Evolutionary conservation across 768 basidiomycete genomes (phyloP).

Genomic region (Podaxis sp.): DNA sequence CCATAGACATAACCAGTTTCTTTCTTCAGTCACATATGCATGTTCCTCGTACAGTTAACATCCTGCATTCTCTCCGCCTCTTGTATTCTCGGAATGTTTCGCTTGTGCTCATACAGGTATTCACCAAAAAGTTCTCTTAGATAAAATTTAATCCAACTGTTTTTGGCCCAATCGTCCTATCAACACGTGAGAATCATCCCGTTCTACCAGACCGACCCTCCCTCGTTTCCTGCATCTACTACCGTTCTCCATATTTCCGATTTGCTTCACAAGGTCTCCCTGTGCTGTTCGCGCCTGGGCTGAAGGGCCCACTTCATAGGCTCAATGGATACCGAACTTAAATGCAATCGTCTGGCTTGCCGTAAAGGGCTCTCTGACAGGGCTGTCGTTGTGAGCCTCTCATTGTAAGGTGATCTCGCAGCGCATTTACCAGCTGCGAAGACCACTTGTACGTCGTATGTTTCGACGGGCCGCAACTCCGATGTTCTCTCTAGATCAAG

Average conservation of each 20-base stretch:
- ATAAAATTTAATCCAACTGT: neutral
- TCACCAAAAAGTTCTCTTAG: neutral
- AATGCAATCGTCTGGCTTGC: conserved; percentile 79
- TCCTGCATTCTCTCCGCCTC: conserved; percentile 13
- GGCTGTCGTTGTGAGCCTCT: conserved; percentile 74
- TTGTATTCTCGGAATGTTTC: conserved; percentile 13
- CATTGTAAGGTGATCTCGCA: conserved; percentile 1
- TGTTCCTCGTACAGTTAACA: neutral
- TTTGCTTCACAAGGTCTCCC: neutral
- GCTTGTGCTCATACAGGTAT: neutral
- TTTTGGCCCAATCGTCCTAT: neutral
- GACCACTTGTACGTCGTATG: conserved; percentile 28
- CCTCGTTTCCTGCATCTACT: neutral
- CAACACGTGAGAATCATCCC: neutral
- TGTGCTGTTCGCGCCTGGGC: neutral
- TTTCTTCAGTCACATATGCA: conserved; percentile 16
- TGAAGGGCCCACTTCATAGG: too few species aligned
- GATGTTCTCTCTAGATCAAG: neutral
- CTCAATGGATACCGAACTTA: conserved; percentile 74
- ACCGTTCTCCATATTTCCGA: neutral
- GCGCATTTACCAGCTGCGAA: conserved; percentile 11
- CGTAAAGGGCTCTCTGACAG: conserved; percentile 68
- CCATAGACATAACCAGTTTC: conserved; percentile 17
- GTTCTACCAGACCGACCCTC: neutral
- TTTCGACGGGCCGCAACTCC: conserved; percentile 2